Conservation (phyloP, 345 rosid species). For the Rhizophora mangle region DNA sequence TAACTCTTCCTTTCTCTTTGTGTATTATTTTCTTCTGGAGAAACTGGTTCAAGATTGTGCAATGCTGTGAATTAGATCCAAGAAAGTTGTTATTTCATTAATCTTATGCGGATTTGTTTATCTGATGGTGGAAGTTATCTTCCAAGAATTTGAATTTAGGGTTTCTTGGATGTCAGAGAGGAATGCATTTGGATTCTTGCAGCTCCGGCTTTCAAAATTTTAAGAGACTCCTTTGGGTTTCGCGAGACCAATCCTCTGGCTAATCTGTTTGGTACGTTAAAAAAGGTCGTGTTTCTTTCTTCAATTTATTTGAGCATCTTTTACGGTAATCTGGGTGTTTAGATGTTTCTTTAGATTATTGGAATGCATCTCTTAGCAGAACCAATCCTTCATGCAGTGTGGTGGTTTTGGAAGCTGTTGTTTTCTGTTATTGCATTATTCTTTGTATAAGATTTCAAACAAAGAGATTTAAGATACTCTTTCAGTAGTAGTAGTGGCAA, state of each 20-base stretch:
- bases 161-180: conserved; percentile 40
- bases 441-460: too few relatives aligned
- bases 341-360: not conserved
- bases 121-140: not conserved
- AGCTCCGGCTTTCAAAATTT: conserved; percentile 23
- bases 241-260: conserved; percentile 16
- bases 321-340: not conserved
- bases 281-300: conserved; percentile 10
- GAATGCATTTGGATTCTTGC: conserved; percentile 37
- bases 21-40: conserved; percentile 12
- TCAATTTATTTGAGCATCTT: not conserved
- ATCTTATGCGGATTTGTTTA: conserved; percentile 15
- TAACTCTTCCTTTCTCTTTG: too few relatives aligned
- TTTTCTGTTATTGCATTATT: not conserved
- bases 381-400: not conserved
- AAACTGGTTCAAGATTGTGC: conserved; percentile 26
- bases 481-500: too few relatives aligned
- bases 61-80: conserved; percentile 11
- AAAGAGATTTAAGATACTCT: too few relatives aligned
- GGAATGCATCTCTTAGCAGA: not conserved
- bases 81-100: conserved; percentile 16
- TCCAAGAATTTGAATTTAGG: conserved; percentile 33
- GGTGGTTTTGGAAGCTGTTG: not conserved
- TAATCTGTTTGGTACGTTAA: conserved; percentile 17
- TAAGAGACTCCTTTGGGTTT: conserved; percentile 11